These are phyloP conservation scores for Cocos nucifera DNA, from an alignment of 176 grass and related monocot species.

Conservation along the genomic window DNA sequence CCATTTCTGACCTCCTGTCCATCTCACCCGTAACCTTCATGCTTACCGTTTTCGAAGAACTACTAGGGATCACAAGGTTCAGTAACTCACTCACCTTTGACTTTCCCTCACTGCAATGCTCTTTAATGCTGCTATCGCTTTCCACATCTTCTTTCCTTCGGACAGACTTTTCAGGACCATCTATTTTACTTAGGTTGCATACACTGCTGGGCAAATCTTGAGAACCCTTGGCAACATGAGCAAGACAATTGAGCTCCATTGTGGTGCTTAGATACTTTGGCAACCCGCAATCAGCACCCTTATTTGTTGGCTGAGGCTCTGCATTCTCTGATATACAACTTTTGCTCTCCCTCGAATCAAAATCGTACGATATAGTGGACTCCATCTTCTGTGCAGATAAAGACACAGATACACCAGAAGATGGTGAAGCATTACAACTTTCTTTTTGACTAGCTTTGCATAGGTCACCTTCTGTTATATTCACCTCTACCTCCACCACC, in stretches of 20 bases:
- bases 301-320: conserved; percentile 10
- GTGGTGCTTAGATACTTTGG: background rate
- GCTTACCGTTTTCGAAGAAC: conserved; percentile 33
- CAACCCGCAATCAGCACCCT: background rate
- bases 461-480: background rate
- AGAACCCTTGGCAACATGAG: conserved; percentile 14
- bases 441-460: background rate
- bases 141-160: background rate
- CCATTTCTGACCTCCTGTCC: conserved; percentile 28
- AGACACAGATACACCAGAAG: background rate
- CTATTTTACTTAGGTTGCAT: conserved; percentile 26
- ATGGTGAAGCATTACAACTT: background rate
- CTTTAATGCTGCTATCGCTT: conserved; percentile 16
- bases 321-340: conserved; percentile 9
- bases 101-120: conserved; percentile 19
- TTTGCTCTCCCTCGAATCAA: background rate
- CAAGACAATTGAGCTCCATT: conserved; percentile 11
- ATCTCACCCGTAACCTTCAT: conserved; percentile 12
- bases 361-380: background rate
- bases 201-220: conserved; percentile 22
- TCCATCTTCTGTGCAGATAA: background rate
- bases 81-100: conserved; percentile 3
- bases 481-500: too few relatives aligned
- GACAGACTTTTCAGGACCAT: conserved; percentile 31
- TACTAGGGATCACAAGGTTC: conserved; percentile 10